Base-by-base conservation (phyloP, 2,329 filamentous ascomycete species). In the Zelopaecilomyces penicillatus region DNA sequence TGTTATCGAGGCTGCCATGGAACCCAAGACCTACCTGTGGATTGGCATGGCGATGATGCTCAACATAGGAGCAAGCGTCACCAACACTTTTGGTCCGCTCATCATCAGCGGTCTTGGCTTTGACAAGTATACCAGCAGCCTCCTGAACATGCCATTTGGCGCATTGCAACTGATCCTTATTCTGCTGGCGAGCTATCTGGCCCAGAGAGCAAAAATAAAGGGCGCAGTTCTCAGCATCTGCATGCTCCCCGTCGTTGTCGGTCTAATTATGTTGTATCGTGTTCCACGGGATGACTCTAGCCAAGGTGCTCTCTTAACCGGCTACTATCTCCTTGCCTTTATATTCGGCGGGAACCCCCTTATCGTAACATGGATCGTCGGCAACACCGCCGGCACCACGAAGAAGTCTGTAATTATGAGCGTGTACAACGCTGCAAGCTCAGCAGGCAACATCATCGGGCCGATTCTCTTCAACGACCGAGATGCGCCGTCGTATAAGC, bases 121-220 rank as follows among this genome's bases (percentile, higher is more conserved):
- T 49, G 71, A 80, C 57, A 73, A 75, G 43, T 76, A 73, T 59
- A 65, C 54, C 3, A 76, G 78, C 0, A 78, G 74, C 4, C 63
- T 85, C 4, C 68, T 85, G 12, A 84, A 82, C 56, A 84, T 85
- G 51, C 82, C 82, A 0, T 84, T 84, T 48, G 81, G 81, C 1
- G 73, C 71, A 0, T 59, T 83, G 5, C 81, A 85, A 57, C 66
- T 76, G 30, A 55, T 79, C 6, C 64, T 81, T 39, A 81, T 85
- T 45, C 60, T 85, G 3, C 57, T 75, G 5, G 68, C 73, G 0
- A 79, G 80, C 0, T 83, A 70, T 50, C 67, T 79, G 0, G 78
- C 78, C 0, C 73, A 78, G 44, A 74, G 69, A 9, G 71, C 73
- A 31, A 71, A 71, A 1, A 56, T 76, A 51, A 86, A 86, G 62